A percentile compares a stretch with the other conserved stretches of the same genome.
Conservation (phyloP, 108 stramenopile genomes). For the Licmophora abbreviata region DNA sequence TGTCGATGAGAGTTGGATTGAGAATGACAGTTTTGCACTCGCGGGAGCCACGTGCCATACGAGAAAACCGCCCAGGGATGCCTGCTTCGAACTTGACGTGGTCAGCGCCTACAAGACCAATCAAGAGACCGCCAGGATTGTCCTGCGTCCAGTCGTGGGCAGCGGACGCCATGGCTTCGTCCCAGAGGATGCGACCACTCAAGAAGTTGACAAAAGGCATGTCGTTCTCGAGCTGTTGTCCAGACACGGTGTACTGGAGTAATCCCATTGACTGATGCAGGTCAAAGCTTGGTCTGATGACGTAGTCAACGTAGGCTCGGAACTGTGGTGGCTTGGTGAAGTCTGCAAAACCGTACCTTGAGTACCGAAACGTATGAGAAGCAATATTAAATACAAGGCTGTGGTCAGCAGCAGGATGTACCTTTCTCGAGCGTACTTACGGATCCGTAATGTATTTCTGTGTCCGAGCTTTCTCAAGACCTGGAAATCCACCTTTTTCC, state of each 20-base stretch:
- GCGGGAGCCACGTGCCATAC: conserved; percentile 13
- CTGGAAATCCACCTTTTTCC: conserved; percentile 49
- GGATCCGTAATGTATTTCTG: conserved; percentile 52
- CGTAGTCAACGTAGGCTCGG: conserved; percentile 55
- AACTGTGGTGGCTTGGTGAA: conserved; percentile 37
- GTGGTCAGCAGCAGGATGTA: no score
- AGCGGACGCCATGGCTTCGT: conserved; percentile 63
- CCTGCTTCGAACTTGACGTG: conserved; percentile 71
- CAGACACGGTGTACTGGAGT: conserved; percentile 42
- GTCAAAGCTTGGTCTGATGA: conserved; percentile 56
- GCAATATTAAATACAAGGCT: neutral
- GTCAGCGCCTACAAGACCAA: conserved; percentile 67
- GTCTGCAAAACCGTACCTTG: conserved; percentile 36
- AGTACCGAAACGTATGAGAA: neutral
- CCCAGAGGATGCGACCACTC: conserved; percentile 73
- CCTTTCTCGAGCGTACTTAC: no score
- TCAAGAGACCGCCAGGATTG: conserved; percentile 48
- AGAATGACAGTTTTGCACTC: conserved; percentile 47
- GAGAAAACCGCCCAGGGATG: conserved; percentile 53
- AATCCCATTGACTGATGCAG: conserved; percentile 55
- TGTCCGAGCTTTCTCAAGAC: conserved; percentile 21
- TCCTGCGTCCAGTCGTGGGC: conserved; percentile 38
- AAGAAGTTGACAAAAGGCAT: conserved; percentile 64
- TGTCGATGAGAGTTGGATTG: conserved; percentile 68
- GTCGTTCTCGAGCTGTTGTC: conserved; percentile 44